Conservation (phyloP, 805 yeast species). For the Teunomyces kruisii region DNA sequence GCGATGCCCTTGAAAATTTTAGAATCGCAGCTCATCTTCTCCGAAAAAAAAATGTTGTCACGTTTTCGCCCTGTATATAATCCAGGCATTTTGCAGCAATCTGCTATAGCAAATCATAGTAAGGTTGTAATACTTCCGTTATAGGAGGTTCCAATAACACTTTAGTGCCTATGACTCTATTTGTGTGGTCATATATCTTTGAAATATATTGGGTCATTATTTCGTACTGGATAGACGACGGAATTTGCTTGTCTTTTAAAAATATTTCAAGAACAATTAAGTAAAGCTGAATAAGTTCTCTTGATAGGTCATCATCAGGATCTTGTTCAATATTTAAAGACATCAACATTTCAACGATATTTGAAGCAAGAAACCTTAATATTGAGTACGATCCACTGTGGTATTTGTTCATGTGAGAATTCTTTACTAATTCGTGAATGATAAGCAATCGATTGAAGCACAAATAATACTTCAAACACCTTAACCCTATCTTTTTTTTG, state of each 20-base stretch:
- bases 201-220: constrained; percentile 12
- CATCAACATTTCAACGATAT: background rate
- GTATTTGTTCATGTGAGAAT: constrained; percentile 12
- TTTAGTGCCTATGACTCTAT: background rate
- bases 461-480: constrained; percentile 13
- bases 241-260: constrained; percentile 12
- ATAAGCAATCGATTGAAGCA: constrained; percentile 13
- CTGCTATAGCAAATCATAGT: background rate
- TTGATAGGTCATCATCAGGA: background rate
- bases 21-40: constrained; percentile 24
- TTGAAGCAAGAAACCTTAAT: background rate
- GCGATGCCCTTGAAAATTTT: constrained; percentile 6
- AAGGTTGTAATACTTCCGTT: background rate
- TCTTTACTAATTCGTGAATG: constrained; percentile 7
- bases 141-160: background rate
- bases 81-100: background rate
- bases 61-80: constrained; percentile 7
- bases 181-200: background rate
- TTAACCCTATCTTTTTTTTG: constrained; percentile 5
- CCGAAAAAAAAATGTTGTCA: constrained; percentile 12
- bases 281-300: constrained; percentile 14
- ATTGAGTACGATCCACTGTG: background rate
- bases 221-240: constrained; percentile 16
- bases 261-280: constrained; percentile 13
- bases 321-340: background rate